phyloP scores from a whole-genome alignment of 768 basidiomycete genomes.

The Pleurotus cornucopiae region DNA sequence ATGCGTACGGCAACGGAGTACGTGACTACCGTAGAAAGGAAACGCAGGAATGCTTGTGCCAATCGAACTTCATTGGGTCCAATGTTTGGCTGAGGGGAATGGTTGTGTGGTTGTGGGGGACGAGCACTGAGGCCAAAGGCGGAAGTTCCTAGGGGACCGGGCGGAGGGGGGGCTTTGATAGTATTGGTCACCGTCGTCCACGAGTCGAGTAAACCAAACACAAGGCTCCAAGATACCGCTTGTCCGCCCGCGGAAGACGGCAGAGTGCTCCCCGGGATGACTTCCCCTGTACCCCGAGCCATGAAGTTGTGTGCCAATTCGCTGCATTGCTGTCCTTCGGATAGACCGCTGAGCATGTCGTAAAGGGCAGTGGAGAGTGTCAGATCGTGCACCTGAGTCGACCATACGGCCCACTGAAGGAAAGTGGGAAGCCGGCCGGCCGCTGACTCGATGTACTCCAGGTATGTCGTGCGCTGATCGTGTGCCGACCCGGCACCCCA shows the following conservation, averaged over 20 bases:
- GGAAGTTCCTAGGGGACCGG: conserved; percentile 26
- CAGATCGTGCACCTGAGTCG: conserved; percentile 68
- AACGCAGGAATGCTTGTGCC: conserved; percentile 75
- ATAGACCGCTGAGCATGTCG: conserved; percentile 83
- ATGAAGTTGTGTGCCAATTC: conserved; percentile 89
- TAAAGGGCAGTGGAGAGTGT: conserved; percentile 78
- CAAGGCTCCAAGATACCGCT: conserved; percentile 71
- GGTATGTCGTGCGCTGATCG: conserved; percentile 44
- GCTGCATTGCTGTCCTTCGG: conserved; percentile 81
- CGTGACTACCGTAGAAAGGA: conserved; percentile 71
- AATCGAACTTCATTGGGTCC: conserved; percentile 72
- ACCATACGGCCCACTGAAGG: conserved; percentile 88
- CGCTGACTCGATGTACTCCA: conserved; percentile 58
- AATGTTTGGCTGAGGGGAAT: conserved; percentile 43
- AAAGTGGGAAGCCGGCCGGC: conserved; percentile 67
- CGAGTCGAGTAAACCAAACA: conserved; percentile 72
- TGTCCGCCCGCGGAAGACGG: conserved; percentile 43
- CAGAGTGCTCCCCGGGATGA: conserved; percentile 55
- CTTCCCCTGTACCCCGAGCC: conserved; percentile 68
- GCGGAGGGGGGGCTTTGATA: conserved; percentile 40
- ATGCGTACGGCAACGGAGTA: conserved; percentile 76
- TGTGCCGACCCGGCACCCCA: conserved; percentile 65
- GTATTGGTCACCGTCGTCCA: conserved; percentile 59
- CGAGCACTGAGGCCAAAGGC: conserved; percentile 13
- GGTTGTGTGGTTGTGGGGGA: conserved; percentile 33